phyloP scores from a whole-genome alignment of 1,284 basidiomycete species.

The Takashimella tepidaria region DNA sequence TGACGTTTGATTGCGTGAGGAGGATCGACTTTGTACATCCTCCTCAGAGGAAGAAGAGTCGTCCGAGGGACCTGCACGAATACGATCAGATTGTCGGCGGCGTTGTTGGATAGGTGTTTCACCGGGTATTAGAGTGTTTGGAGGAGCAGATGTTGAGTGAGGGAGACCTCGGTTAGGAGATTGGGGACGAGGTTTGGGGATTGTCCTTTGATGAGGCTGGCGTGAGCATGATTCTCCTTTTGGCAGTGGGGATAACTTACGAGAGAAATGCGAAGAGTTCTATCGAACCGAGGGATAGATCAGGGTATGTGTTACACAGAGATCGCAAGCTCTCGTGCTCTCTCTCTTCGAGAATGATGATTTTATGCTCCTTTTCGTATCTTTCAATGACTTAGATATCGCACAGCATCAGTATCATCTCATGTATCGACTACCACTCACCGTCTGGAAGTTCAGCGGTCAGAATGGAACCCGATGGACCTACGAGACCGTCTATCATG shows the following conservation, averaged over 20 bases:
- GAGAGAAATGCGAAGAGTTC: conserved; percentile 34
- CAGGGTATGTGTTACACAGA: background rate
- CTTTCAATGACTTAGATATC: conserved; percentile 9
- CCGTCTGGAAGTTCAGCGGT: conserved; percentile 30
- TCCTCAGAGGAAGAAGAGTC: conserved; percentile 31
- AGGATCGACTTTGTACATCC: conserved; percentile 12
- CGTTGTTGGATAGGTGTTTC: background rate
- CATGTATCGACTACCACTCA: too few species aligned
- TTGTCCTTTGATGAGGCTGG: background rate
- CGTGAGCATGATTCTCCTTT: too few species aligned
- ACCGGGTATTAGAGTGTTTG: background rate
- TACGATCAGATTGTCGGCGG: conserved; percentile 34
- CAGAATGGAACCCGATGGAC: conserved; percentile 24
- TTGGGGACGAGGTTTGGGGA: background rate
- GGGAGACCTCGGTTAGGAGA: background rate
- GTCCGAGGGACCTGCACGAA: conserved; percentile 41
- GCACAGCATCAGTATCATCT: too few species aligned
- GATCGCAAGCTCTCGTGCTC: background rate
- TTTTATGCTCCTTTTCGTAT: conserved; percentile 27
- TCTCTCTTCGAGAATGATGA: conserved; percentile 14
- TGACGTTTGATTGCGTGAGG: conserved; percentile 4
- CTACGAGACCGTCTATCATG: conserved; percentile 34
- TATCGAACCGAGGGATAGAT: conserved; percentile 12
- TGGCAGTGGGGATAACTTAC: conserved; percentile 13
- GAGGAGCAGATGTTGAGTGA: background rate